Evolutionary conservation across 2,329 filamentous ascomycete genomes (phyloP).

Genomic region (Aspergillus alliaceus): DNA sequence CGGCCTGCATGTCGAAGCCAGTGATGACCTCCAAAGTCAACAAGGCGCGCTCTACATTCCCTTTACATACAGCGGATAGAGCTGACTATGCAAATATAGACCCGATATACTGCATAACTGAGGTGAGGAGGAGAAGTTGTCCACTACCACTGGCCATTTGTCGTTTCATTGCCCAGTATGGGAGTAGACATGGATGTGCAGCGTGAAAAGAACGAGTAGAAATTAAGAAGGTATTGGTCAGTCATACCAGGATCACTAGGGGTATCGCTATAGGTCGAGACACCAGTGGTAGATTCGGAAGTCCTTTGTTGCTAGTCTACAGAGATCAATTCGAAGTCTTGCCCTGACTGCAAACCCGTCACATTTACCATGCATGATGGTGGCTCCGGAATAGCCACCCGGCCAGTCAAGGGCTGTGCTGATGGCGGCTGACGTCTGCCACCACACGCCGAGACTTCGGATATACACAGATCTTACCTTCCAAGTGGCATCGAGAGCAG

Average conservation of each 20-base stretch:
- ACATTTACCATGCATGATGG: background rate
- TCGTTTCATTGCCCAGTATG: conserved; percentile 12
- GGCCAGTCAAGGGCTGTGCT: background rate
- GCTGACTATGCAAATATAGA: conserved; percentile 13
- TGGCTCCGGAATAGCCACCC: background rate
- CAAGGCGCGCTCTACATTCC: background rate
- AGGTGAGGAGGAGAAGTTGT: conserved; percentile 16
- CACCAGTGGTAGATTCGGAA: background rate
- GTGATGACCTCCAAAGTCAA: background rate
- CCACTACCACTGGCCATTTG: conserved; percentile 6
- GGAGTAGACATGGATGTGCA: conserved; percentile 25
- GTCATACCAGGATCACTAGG: background rate
- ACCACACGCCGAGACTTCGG: conserved; percentile 48
- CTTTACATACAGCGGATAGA: background rate
- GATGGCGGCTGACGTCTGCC: conserved; percentile 8
- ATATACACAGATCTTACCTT: conserved; percentile 45
- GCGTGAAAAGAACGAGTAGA: conserved; percentile 28
- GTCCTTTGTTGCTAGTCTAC: background rate
- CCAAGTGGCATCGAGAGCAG: conserved; percentile 43
- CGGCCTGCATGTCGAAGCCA: conserved; percentile 19
- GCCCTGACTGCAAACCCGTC: background rate
- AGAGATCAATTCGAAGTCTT: background rate
- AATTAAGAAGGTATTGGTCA: conserved; percentile 12
- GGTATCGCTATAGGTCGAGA: conserved; percentile 1
- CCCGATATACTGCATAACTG: conserved; percentile 26